These are phyloP conservation scores for Eutypella sp. DNA, from an alignment of 2,329 filamentous ascomycete species.

Conservation along the genomic window DNA sequence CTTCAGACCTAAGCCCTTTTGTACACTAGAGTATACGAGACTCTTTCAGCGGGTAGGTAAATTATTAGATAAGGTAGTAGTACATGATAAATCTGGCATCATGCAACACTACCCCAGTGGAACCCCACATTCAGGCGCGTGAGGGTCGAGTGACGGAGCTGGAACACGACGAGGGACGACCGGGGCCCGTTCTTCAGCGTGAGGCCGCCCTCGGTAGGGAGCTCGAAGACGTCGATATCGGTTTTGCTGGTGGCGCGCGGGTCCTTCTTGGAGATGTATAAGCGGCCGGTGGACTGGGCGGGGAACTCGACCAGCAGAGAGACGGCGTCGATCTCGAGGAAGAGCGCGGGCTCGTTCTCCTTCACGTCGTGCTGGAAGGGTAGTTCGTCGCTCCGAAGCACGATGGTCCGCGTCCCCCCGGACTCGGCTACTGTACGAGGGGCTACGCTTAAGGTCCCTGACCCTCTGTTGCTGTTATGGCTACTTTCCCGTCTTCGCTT, in stretches of 20 bases:
- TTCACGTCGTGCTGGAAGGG: background rate
- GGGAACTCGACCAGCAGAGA: background rate
- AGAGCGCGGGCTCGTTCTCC: background rate
- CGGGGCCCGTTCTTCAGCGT: background rate
- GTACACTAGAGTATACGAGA: no score
- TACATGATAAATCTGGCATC: no score
- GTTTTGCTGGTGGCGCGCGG: background rate
- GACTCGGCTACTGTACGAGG: no score
- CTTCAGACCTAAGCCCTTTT: no score
- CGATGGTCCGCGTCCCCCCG: no score
- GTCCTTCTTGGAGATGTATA: background rate
- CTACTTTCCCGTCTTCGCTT: no score
- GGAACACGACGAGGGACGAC: background rate
- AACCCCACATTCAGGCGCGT: background rate
- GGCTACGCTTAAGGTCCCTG: no score
- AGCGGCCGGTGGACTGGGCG: background rate
- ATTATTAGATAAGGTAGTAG: no score
- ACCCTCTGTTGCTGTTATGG: no score
- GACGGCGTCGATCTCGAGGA: background rate
- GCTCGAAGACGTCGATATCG: background rate
- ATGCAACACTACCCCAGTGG: background rate
- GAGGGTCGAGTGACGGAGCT: background rate
- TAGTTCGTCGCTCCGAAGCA: background rate
- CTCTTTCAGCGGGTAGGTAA: background rate
- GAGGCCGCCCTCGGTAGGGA: background rate